phyloP scores from a whole-genome alignment of 768 basidiomycete genomes.

The Rhodocollybia butyracea region DNA sequence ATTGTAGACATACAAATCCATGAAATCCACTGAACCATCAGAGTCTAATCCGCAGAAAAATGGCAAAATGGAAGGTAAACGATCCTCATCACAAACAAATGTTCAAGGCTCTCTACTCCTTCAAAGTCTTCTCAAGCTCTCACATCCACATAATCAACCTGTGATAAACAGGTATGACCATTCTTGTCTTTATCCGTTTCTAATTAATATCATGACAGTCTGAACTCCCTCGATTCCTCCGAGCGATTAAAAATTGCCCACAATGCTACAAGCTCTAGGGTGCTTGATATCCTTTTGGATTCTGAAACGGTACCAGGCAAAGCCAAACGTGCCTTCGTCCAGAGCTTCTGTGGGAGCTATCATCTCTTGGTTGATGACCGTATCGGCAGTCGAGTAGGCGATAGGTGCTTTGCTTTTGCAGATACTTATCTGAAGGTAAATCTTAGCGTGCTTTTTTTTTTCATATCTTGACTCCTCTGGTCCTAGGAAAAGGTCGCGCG shows the following conservation, averaged over 20 bases:
- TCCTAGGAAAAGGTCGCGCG: conserved; percentile 87
- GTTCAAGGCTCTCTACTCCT: conserved; percentile 84
- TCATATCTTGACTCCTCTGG: conserved; percentile 4
- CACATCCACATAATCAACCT: conserved; percentile 60
- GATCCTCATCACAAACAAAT: conserved; percentile 53
- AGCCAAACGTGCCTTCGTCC: conserved; percentile 66
- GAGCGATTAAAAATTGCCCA: conserved; percentile 52
- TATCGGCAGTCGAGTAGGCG: conserved; percentile 86
- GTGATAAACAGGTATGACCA: conserved; percentile 63
- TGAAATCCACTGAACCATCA: conserved; percentile 11
- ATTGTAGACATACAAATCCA: conserved; percentile 24
- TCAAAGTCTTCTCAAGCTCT: conserved; percentile 75
- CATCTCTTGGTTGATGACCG: conserved; percentile 83
- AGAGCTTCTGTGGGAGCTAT: conserved; percentile 75
- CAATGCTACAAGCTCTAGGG: conserved; percentile 64
- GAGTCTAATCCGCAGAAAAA: conserved; percentile 13
- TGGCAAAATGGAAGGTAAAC: conserved; percentile 19
- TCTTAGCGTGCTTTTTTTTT: not conserved
- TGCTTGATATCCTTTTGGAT: conserved; percentile 76
- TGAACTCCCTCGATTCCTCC: conserved; percentile 53
- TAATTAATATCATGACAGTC: conserved; percentile 34
- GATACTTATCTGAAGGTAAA: conserved; percentile 90
- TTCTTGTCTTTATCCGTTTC: conserved; percentile 4
- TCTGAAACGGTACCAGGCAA: conserved; percentile 63
- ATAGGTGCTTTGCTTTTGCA: conserved; percentile 87